Evolutionary conservation across 177 flowering plant genomes (phyloP), one percentile per base, ranked within the genome.

Genomic region (Vitis hybrid): DNA sequence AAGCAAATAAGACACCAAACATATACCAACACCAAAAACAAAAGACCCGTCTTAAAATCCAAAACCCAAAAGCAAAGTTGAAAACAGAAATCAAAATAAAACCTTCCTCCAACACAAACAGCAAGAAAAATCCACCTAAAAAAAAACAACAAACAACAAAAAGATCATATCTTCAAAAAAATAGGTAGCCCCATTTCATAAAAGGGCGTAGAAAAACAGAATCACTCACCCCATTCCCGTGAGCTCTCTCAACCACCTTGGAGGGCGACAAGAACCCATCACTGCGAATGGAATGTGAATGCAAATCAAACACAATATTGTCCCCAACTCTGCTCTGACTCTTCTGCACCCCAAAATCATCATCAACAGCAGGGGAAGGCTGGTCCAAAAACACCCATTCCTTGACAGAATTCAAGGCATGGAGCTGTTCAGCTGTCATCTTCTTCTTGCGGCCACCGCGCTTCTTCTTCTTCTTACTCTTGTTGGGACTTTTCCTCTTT

Each of bases 191-290:
- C 4, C 49, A 53, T 16, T 19, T 39, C 12, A 65, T 39, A 64
- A 1, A 45, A 29, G 16, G 14, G 51, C n/a, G 5, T 51, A 62
- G 29, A 66, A 45, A 61, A 18, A 50, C 12, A 53, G 11, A 29
- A 49, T 14, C 29, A 74, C 91, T 84, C 31, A 93, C 99, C 93
- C 97, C 98, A 74, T 89, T 87, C 39, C 80, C 76, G 78, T 93
- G 92, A 70, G 99, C 99, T 78, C 87, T 87, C 78, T 95, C 93
- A 49, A 95, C 97, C 55, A 93, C 87, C 78, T 84, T 90, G 1
- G 97, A 69, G 73, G 98, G 99, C 3, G 98, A 85, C 77, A 91
- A 78, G 73, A 78, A 93, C 62, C 99, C 99, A 86, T 95, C 99
- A 76, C 98, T 95, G 76, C 80, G 85, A 62, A 68, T 88, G 7